Evolutionary conservation across 2,329 filamentous ascomycete species (phyloP).

Genomic region (Incumbomyces delicatus): DNA sequence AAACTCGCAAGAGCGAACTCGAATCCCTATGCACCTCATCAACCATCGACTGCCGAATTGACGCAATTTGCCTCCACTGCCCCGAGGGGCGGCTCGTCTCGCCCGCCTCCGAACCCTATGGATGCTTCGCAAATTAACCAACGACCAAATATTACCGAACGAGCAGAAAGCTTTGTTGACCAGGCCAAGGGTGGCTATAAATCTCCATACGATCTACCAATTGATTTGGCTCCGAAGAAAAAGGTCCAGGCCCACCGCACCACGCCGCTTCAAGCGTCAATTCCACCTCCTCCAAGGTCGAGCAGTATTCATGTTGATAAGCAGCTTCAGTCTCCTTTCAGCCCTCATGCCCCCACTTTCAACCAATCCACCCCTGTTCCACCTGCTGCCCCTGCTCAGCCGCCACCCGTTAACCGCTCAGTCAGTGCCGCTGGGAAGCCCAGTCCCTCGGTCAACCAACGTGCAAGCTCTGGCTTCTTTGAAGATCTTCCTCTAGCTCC

Average conservation of each 20-base stretch:
- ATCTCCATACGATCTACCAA: constrained; percentile 89
- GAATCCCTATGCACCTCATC: constrained; percentile 43
- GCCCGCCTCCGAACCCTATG: constrained; percentile 11
- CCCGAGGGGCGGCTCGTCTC: constrained; percentile 14
- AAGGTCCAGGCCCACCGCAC: constrained; percentile 37
- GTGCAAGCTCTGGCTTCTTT: constrained; percentile 51
- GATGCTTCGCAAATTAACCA: constrained; percentile 22
- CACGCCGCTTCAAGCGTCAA: constrained; percentile 32
- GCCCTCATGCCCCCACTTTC: constrained; percentile 18
- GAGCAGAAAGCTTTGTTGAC: constrained; percentile 75
- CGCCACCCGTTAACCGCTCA: constrained; percentile 12
- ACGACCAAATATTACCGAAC: constrained; percentile 40
- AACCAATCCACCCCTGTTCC: constrained; percentile 6
- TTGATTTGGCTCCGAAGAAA: constrained; percentile 66
- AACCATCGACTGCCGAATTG: constrained; percentile 40
- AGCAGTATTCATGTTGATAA: constrained; percentile 46
- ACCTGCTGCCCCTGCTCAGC: constrained; percentile 11
- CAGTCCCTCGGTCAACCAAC: constrained; percentile 12
- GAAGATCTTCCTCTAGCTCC: constrained; percentile 61
- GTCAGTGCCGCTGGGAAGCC: constrained; percentile 7
- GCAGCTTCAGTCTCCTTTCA: constrained; percentile 27
- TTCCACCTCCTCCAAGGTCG: constrained; percentile 51
- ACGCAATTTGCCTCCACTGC: constrained; percentile 25
- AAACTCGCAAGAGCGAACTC: constrained; percentile 9
- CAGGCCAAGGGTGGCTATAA: constrained; percentile 86